Evolutionary conservation across 306 rosid species (phyloP), one percentile per base, ranked within the genome.

Genomic region (apple (Malus domestica)): DNA sequence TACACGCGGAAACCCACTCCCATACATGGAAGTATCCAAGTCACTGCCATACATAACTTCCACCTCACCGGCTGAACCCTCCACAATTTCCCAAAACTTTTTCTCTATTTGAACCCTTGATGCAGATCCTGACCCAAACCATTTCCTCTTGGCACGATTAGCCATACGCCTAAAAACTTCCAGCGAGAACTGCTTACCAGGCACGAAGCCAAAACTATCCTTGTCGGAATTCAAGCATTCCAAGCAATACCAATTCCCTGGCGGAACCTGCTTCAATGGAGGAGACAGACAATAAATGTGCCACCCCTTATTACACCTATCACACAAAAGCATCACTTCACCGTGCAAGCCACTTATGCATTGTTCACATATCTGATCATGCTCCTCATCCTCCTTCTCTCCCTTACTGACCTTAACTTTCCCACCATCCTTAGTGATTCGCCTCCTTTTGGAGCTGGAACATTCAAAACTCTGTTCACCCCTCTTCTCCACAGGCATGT

Each of bases 31-130:
- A 19, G 98, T 90, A 84, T 95, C 98, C 89, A 95, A 79, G 76
- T 95, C 98, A 77, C 93, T 95, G 64, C 98, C 98, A 83, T 95
- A 95, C 96, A 90, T 84, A 74, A 95, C 98, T 85, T 92, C 97
- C 75, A 95, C 97, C 84, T 89, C 97, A 71, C 98, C 97, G 58
- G 88, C 75, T n/a, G 85, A 85, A 74, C 98, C 98, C 80, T 95
- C 98, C 49, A 95, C 97, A 82, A 95, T 92, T 84, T 92, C 98
- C 98, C 98, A 95, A 81, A 95, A 95, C 9, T 90, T 95, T 62
- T 90, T 95, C 89, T 95, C 98, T 54, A 95, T 86, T 74, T 92
- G 98, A 82, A 88, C 81, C 84, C 95, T 80, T 4, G 96, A 95
- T 78, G 89, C 88, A 79, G 92, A 78, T 73, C 90, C 96, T 25